phyloP scores from a whole-genome alignment of 495 filamentous ascomycete genomes.

The Aspergillus egyptiacus region DNA sequence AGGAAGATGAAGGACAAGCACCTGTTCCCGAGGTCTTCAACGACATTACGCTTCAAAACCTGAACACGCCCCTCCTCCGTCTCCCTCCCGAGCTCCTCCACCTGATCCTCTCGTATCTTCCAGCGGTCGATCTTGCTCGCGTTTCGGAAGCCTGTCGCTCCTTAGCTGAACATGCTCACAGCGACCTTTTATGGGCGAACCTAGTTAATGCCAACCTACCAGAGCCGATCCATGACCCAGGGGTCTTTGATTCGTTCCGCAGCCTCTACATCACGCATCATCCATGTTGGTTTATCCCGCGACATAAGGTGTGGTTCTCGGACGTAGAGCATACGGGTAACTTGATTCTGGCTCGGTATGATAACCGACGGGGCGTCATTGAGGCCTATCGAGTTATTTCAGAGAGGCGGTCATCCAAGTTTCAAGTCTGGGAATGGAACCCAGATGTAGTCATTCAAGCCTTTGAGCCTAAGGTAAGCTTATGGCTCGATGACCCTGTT shows the following conservation, averaged over 20 bases:
- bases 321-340: slow-evolving; percentile 65
- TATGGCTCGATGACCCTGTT: slow-evolving; percentile 68
- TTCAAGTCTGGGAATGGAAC: slow-evolving; percentile 58
- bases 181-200: slow-evolving; percentile 58
- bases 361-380: slow-evolving; percentile 65
- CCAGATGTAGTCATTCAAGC: slow-evolving; percentile 65
- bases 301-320: slow-evolving; percentile 78
- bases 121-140: slow-evolving; percentile 49
- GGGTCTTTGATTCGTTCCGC: slow-evolving; percentile 55
- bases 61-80: slow-evolving; percentile 28
- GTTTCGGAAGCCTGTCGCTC: slow-evolving; percentile 50
- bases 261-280: slow-evolving; percentile 68
- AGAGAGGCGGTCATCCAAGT: slow-evolving; percentile 43
- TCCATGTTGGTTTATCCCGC: slow-evolving; percentile 77
- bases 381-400: slow-evolving; percentile 76
- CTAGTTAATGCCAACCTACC: slow-evolving; percentile 60
- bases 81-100: slow-evolving; percentile 62
- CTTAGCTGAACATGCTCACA: slow-evolving; percentile 44
- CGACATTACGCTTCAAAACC: neutral
- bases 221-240: slow-evolving; percentile 37
- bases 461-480: slow-evolving; percentile 60
- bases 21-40: neutral
- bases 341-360: slow-evolving; percentile 66
- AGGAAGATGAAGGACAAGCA: slow-evolving; percentile 5
- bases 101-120: slow-evolving; percentile 54